Evolutionary conservation across 768 basidiomycete species (phyloP).

Genomic region (Hericium coralloides): DNA sequence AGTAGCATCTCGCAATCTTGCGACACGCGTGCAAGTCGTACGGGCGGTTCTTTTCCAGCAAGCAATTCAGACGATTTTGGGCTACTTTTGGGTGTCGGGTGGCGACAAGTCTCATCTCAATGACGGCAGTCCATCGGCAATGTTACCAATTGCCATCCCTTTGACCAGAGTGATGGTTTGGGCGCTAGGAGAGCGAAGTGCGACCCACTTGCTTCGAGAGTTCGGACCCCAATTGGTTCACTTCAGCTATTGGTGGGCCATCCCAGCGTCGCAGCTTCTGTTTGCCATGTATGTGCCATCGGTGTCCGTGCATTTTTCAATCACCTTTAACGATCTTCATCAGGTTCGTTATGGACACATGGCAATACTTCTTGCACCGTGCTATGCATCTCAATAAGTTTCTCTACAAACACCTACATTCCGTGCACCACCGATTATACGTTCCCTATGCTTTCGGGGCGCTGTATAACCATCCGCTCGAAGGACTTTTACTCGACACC

Average conservation of each 20-base stretch:
- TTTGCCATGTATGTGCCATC: constrained; percentile 66
- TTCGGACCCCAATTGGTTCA: constrained; percentile 38
- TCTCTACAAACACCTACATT: constrained; percentile 87
- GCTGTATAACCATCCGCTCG: constrained; percentile 94
- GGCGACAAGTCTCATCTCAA: neutral
- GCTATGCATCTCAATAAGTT: constrained; percentile 85
- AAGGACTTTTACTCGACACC: constrained; percentile 86
- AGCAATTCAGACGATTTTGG: constrained; percentile 70
- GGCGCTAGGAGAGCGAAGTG: constrained; percentile 20
- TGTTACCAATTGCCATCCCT: too few relatives aligned
- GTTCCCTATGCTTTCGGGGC: constrained; percentile 97
- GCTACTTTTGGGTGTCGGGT: constrained; percentile 55
- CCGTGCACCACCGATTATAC: constrained; percentile 91
- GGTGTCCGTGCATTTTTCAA: neutral
- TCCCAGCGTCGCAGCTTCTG: constrained; percentile 65
- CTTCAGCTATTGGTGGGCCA: constrained; percentile 88
- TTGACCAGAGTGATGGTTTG: constrained; percentile 11
- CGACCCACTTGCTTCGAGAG: constrained; percentile 25
- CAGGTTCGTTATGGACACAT: constrained; percentile 92
- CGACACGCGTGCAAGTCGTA: constrained; percentile 61
- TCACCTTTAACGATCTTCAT: neutral
- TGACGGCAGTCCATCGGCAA: too few relatives aligned
- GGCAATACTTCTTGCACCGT: constrained; percentile 97
- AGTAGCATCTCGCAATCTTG: constrained; percentile 65
- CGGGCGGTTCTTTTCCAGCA: constrained; percentile 84